Base-by-base conservation (phyloP, 2,329 filamentous ascomycete species). In the Exutisphaerella laricina region DNA sequence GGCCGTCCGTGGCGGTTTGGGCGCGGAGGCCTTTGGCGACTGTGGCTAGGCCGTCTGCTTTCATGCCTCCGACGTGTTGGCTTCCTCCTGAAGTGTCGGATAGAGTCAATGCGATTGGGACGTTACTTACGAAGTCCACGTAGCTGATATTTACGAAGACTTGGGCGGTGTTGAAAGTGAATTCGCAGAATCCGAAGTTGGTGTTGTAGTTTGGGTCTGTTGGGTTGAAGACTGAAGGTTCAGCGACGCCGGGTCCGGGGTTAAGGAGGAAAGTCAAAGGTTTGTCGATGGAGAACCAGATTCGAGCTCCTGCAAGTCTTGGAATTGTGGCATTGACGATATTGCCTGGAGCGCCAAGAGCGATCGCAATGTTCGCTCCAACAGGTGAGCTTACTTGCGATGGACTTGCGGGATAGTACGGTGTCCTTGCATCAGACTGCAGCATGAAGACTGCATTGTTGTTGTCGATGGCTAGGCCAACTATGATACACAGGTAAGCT, bases 21-120 rank as follows among this genome's bases (percentile, higher is more conserved):
- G 68, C 68, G 29, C 65, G 66, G 16, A 87, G 64, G 1, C 66
- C 74, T 3, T 66, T 62, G 46, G 75, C 77, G 21, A 86, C 65
- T 20, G 62, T 68, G 21, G 73, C 68, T 6, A 85, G 66, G 2
- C 80, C 81, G 50, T 78, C 66, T 1, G 71, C 48, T 0, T 68
- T 62, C 66, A 85, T 75, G 5, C 84, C 83, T 67, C 60, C 83
- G 84, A 65, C 59, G 39, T 59, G 64, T 41, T 70, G 64, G 3
- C 58, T 63, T 4, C 53, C 51, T 18, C 66, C 66, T 25, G 60
- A 55, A 1, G 60, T 60, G 47, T 65, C 67, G 25, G 58, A 50
- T 16, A 68, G 50, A 5, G 59, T 67, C 13, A 66, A 54, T 2
- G 61, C 57, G n/a, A 73, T 59, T 0, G 66, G 70, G 2, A 71